phyloP scores from a whole-genome alignment of 2,329 filamentous ascomycete species.

The Ambrosiella beaveri region DNA sequence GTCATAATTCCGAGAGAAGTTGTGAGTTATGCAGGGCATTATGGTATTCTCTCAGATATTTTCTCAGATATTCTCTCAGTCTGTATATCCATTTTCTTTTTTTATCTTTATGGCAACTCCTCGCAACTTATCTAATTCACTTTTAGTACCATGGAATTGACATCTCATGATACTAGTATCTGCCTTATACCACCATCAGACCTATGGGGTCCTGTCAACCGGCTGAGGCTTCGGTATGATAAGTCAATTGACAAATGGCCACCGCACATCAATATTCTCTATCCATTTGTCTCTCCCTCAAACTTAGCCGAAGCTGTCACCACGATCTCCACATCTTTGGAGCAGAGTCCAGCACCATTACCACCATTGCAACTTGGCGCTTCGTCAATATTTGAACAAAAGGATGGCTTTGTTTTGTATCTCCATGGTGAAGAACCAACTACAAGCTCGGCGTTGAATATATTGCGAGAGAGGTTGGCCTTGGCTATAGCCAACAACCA shows the following conservation, averaged over 20 bases:
- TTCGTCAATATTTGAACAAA: slow-evolving; percentile 31
- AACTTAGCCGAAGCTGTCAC: slow-evolving; percentile 26
- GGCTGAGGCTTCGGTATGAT: slow-evolving; percentile 44
- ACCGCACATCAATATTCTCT: slow-evolving; percentile 48
- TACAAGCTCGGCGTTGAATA: not conserved
- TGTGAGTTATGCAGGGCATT: too few relatives aligned
- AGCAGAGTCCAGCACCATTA: not conserved
- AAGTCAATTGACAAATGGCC: slow-evolving; percentile 45
- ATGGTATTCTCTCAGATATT: too few relatives aligned
- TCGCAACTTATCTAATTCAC: too few relatives aligned
- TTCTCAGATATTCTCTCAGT: too few relatives aligned
- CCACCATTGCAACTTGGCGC: slow-evolving; percentile 22
- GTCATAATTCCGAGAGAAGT: too few relatives aligned
- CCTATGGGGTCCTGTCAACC: slow-evolving; percentile 23
- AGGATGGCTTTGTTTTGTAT: slow-evolving; percentile 33
- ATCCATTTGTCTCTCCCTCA: slow-evolving; percentile 42
- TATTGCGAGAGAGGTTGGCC: not conserved
- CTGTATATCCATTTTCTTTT: too few relatives aligned
- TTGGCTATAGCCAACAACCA: not conserved
- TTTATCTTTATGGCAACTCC: too few relatives aligned
- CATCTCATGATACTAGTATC: not conserved
- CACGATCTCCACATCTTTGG: slow-evolving; percentile 13
- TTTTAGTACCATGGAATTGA: not conserved
- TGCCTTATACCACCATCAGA: not conserved
- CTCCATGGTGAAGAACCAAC: slow-evolving; percentile 20